These are phyloP conservation scores for Hypoxylon sp. DNA, from an alignment of 2,329 filamentous ascomycete genomes.

Conservation along the genomic window DNA sequence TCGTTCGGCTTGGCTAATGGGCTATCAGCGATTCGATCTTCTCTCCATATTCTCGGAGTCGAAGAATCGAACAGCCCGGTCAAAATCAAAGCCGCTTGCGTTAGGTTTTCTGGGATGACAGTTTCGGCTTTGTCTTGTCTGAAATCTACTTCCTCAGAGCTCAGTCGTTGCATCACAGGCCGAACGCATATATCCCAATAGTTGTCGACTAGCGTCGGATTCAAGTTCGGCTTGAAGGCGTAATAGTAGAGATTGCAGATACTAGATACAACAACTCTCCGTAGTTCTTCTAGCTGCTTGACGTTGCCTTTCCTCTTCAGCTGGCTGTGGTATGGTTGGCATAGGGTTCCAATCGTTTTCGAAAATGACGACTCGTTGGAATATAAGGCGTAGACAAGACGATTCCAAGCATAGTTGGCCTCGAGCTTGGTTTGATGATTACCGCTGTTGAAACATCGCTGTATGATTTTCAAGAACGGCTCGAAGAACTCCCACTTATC, in stretches of 20 bases:
- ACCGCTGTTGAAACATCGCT: slow-evolving; percentile 84
- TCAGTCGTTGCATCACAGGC: slow-evolving; percentile 70
- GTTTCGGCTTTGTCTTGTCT: slow-evolving; percentile 53
- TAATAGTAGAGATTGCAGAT: slow-evolving; percentile 89
- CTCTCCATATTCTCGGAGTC: slow-evolving; percentile 74
- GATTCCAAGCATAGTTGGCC: slow-evolving; percentile 87
- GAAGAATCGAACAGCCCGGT: slow-evolving; percentile 75
- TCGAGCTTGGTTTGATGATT: slow-evolving; percentile 78
- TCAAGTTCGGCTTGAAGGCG: slow-evolving; percentile 76
- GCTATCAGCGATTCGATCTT: slow-evolving; percentile 74
- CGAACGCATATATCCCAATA: slow-evolving; percentile 83
- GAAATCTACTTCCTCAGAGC: slow-evolving; percentile 52
- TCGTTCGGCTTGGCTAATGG: slow-evolving; percentile 74
- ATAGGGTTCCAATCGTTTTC: slow-evolving; percentile 66
- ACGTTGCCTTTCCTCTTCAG: slow-evolving; percentile 72
- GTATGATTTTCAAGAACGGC: slow-evolving; percentile 81
- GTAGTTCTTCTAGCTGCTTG: slow-evolving; percentile 69
- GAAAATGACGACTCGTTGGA: slow-evolving; percentile 70
- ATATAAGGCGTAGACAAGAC: slow-evolving; percentile 80
- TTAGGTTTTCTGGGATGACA: slow-evolving; percentile 60
- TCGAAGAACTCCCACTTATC: slow-evolving; percentile 79
- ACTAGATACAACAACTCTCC: slow-evolving; percentile 70
- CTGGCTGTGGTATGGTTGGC: slow-evolving; percentile 75
- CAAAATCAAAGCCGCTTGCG: slow-evolving; percentile 75
- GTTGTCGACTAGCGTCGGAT: slow-evolving; percentile 73